Conservation (phyloP, 2,329 filamentous ascomycete species). For the Metarhizium rileyi region DNA sequence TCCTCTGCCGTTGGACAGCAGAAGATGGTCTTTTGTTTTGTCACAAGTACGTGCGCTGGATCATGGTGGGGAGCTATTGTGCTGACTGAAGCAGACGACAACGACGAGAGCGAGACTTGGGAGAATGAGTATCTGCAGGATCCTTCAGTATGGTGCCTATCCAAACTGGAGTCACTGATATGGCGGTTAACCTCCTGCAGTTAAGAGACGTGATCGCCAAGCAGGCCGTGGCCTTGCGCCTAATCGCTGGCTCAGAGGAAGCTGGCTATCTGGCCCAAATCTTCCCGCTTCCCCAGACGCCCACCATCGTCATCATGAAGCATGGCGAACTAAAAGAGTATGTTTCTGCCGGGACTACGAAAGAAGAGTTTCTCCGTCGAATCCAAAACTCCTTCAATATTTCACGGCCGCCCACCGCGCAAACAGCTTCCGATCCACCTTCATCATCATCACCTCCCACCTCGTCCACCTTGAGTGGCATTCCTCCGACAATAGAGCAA, state of each 20-base stretch:
- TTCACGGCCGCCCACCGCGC: conserved; percentile 10
- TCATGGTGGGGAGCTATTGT: neutral
- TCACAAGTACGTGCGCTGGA: conserved; percentile 48
- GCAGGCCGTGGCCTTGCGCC: conserved; percentile 59
- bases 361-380: conserved; percentile 53
- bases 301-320: conserved; percentile 70
- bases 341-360: conserved; percentile 52
- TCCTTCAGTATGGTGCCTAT: conserved; percentile 35
- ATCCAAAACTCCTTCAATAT: conserved; percentile 24
- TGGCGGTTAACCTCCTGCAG: conserved; percentile 24
- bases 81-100: conserved; percentile 45
- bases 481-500: conserved; percentile 15
- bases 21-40: conserved; percentile 78
- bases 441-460: conserved; percentile 7
- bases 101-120: conserved; percentile 61
- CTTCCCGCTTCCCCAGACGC: conserved; percentile 69
- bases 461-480: conserved; percentile 9
- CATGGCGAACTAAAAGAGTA: conserved; percentile 73
- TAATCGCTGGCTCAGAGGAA: conserved; percentile 67
- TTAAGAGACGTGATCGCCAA: conserved; percentile 45
- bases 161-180: neutral
- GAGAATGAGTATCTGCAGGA: conserved; percentile 58
- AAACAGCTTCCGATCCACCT: neutral
- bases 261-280: conserved; percentile 74
- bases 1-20: conserved; percentile 60